A percentile compares a stretch with the other conserved stretches of the same genome.
These are phyloP conservation scores for Geotrichum macrosporum DNA, from an alignment of 1,139 yeast genomes.

Conservation along the genomic window DNA sequence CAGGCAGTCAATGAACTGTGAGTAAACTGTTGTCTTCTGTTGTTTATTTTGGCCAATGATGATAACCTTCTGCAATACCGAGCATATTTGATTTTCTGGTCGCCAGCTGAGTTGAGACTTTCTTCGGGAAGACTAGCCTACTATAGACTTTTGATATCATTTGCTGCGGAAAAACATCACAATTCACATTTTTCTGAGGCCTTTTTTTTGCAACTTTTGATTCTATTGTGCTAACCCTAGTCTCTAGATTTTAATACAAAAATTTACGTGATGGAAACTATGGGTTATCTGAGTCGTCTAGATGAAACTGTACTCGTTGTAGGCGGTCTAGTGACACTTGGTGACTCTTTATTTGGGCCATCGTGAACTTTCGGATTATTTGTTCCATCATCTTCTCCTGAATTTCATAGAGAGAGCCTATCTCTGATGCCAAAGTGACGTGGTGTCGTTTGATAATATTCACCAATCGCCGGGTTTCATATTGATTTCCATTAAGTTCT, in stretches of 20 bases:
- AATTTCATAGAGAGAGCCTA: constrained; percentile 38
- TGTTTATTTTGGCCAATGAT: background rate
- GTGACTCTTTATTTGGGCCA: constrained; percentile 32
- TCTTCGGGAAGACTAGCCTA: background rate
- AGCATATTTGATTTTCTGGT: background rate
- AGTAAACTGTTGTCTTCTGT: background rate
- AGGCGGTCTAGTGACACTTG: constrained; percentile 41
- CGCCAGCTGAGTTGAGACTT: background rate
- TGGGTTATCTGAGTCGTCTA: too few species aligned
- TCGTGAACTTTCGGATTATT: constrained; percentile 33
- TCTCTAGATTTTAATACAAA: too few species aligned
- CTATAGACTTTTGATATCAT: background rate
- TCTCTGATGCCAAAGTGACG: constrained; percentile 39
- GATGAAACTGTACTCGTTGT: constrained; percentile 24
- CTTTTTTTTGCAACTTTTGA: background rate
- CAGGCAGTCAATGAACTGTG: too few species aligned
- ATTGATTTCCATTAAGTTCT: constrained; percentile 33
- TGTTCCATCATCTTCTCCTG: constrained; percentile 31
- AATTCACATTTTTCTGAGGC: background rate
- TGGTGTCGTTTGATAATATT: constrained; percentile 37
- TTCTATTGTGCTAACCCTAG: too few species aligned
- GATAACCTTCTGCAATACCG: background rate
- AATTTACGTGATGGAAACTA: too few species aligned
- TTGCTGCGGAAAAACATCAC: background rate
- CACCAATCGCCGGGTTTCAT: constrained; percentile 33